Evolutionary conservation across 2,329 filamentous ascomycete genomes (phyloP).

Genomic region (Microascus cirrosus): DNA sequence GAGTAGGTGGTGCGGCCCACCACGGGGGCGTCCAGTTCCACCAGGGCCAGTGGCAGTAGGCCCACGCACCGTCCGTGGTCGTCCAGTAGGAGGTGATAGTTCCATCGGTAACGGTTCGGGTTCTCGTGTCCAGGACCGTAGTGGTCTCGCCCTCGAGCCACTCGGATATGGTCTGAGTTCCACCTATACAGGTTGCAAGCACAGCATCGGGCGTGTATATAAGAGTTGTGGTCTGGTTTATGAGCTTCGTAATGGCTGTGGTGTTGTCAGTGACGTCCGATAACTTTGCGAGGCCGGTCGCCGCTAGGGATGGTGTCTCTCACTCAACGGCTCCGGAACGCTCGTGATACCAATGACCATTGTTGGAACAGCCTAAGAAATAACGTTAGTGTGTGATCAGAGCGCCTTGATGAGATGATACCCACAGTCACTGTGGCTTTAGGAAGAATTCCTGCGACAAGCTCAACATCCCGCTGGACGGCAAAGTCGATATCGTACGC

Average conservation of each 20-base stretch:
- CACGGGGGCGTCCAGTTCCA: constrained; percentile 1
- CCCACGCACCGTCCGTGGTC: constrained; percentile 4
- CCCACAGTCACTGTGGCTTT: constrained; percentile 1
- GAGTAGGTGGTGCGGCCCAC: neutral
- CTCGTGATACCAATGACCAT: constrained; percentile 3
- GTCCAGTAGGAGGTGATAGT: constrained; percentile 1
- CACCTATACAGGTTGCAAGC: neutral
- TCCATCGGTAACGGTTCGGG: neutral
- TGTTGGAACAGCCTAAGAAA: neutral
- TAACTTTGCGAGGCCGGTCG: neutral
- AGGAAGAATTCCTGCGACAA: constrained; percentile 1
- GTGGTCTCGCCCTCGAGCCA: constrained; percentile 3
- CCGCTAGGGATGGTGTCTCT: neutral
- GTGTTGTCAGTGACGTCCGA: neutral
- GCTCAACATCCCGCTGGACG: constrained; percentile 3
- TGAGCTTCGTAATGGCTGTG: neutral
- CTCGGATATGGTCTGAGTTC: neutral
- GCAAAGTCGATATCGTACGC: neutral
- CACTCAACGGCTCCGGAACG: neutral
- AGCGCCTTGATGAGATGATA: neutral
- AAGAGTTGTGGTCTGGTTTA: constrained; percentile 1
- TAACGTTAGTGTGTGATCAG: neutral
- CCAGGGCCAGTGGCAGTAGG: constrained; percentile 6
- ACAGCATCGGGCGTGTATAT: constrained; percentile 2
- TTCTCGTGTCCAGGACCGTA: neutral